A percentile compares a stretch with the other conserved stretches of the same genome.
Evolutionary conservation across 2,329 filamentous ascomycete genomes (phyloP).

Genomic region (Lachnellula hyalina): DNA sequence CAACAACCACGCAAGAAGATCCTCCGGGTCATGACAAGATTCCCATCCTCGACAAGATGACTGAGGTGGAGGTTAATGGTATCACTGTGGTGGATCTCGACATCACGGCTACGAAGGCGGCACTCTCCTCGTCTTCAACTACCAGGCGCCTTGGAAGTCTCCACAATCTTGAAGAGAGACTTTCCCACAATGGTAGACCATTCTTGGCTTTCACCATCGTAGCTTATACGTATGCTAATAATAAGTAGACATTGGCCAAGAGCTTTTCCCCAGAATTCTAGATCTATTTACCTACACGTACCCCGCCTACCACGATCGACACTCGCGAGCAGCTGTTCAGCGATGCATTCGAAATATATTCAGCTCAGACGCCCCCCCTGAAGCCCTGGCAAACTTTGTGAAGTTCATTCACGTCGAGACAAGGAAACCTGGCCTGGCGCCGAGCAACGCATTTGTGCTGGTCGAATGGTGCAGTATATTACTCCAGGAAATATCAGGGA

Average conservation of each 20-base stretch:
- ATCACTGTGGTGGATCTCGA: constrained; percentile 47
- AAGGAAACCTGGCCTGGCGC: constrained; percentile 70
- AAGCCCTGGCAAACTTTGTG: constrained; percentile 59
- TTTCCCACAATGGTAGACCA: constrained; percentile 48
- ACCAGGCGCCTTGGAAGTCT: constrained; percentile 49
- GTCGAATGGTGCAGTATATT: constrained; percentile 84
- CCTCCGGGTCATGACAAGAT: constrained; percentile 28
- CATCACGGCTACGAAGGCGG: constrained; percentile 43
- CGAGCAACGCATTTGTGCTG: constrained; percentile 78
- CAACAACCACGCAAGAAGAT: not conserved
- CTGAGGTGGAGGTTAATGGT: constrained; percentile 43
- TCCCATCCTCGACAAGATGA: constrained; percentile 38
- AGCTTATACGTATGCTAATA: constrained; percentile 12
- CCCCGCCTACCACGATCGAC: constrained; percentile 77
- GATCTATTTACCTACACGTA: constrained; percentile 81
- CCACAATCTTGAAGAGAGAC: constrained; percentile 50
- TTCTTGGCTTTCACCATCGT: not conserved
- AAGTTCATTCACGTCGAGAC: constrained; percentile 65
- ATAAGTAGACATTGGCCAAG: constrained; percentile 32
- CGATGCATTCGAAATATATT: constrained; percentile 69
- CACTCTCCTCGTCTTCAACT: constrained; percentile 59
- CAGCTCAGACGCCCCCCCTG: constrained; percentile 48
- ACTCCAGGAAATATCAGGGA: constrained; percentile 63
- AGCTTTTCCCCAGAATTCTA: constrained; percentile 50
- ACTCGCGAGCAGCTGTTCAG: constrained; percentile 78